Percentiles rank a stretch among this genome's conserved stretches.
Conservation (phyloP, 139 green algal genomes). For the Ettlia oleoabundans region DNA sequence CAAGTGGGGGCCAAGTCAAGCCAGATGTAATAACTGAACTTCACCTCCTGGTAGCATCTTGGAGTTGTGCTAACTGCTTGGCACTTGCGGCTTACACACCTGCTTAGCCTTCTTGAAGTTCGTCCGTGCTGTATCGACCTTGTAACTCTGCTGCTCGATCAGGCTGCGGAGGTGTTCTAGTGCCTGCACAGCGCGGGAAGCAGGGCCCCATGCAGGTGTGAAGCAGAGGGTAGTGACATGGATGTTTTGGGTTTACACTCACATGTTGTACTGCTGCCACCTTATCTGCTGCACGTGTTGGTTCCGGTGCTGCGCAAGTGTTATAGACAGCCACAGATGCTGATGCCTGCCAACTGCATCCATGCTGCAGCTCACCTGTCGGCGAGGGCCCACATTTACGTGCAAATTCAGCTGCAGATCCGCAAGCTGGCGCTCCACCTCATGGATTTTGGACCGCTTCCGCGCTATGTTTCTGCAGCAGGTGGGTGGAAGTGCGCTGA, state of each 20-base stretch:
- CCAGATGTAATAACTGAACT: background rate
- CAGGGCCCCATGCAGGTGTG: no score
- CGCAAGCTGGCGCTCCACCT: constrained; percentile 63
- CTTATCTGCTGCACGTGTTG: no score
- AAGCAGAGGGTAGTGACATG: no score
- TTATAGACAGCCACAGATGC: no score
- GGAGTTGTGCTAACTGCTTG: no score
- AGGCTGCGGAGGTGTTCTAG: constrained; percentile 65
- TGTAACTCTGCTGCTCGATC: constrained; percentile 66
- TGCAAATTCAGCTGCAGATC: constrained; percentile 67
- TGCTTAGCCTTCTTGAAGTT: constrained; percentile 23
- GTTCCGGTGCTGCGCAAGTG: no score
- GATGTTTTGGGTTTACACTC: no score
- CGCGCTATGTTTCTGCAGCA: constrained; percentile 51
- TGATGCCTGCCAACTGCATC: background rate
- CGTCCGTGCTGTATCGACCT: constrained; percentile 41
- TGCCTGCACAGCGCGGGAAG: no score
- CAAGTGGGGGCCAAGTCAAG: background rate
- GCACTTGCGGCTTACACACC: no score
- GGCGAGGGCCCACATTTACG: constrained; percentile 49
- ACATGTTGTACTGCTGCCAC: no score
- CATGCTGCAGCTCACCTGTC: constrained; percentile 1
- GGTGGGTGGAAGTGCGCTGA: no score
- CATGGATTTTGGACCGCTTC: constrained; percentile 64
- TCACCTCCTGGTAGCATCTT: no score